Base-by-base conservation (phyloP, 495 filamentous ascomycete species). In the Neurospora sp. region DNA sequence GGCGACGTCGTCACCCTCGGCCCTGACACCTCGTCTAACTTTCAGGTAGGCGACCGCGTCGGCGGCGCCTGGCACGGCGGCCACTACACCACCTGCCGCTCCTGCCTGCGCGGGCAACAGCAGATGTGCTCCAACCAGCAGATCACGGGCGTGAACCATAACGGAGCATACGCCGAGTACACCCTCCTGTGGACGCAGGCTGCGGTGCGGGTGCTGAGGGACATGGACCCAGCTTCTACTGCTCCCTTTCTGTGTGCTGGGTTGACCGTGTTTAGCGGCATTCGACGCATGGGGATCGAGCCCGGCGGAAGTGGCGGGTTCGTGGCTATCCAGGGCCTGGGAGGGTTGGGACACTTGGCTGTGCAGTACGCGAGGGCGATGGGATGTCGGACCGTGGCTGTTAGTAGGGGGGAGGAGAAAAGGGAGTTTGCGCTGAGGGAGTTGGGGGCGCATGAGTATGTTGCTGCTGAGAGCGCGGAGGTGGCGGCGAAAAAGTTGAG, bases 221-320 rank as follows among this genome's bases (percentile, higher is more conserved):
- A 89, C 68, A 78, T 87, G 20, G 84, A 89, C 73, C 83, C 89
- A 0, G 88, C 84, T 7, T 80, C 87, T 69, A 87, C 84, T 40
- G 90, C 89, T 0, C 90, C 90, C 0, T 84, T 92, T 12, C 85
- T 92, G 9, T 92, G 90, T 79, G 89, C 90, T 0, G 90, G 90
- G 42, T 85, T 91, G 40, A 91, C 89, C 12, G 88, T 89, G 37
- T 92, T 91, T 85, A 92, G 91, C 80, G 84, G 84, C 4, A 89
- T 92, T 70, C 85, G 90, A 38, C 85, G 87, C 71, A 84, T 89
- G 83, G 81, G 85, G 22, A 82, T 91, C 48, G 78, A 83, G n/a
- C 81, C 85, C 0, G 90, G 89, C 0, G 90, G 89, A 18, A 85
- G 84, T 59, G 48, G 84, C 27, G 48, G 48, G 1, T 78, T 84